Base-by-base conservation (phyloP, 192 early-diverging fungal genomes). In the Linnemannia elongata region DNA sequence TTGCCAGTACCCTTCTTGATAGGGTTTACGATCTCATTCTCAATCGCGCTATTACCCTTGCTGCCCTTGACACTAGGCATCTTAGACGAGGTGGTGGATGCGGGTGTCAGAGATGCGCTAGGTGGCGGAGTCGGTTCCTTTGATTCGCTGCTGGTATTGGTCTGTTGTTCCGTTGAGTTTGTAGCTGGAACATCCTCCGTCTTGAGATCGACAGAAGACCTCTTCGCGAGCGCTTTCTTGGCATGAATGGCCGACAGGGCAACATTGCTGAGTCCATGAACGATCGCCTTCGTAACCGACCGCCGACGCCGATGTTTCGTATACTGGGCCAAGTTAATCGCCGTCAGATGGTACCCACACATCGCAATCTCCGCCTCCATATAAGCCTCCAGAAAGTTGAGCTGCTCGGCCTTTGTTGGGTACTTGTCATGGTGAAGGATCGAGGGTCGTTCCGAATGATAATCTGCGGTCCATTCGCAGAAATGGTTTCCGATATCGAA, bases 401-500 rank as follows among this genome's bases (percentile, higher is more conserved):
- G 44, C 55, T 93, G 94, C 75, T 97, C 89, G 3, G 78, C 80
- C 6, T 72, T 49, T 18, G 88, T 93, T 6, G 96, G 96, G 74
- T 93, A 96, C 17, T 38, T 55, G 6, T 69, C 33, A 5, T 82
- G 69, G n/a, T 92, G 81, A 8, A 95, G 63, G 3, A 88, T 27
- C 75, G 94, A 80, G 47, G 92, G 77, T 13, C 73, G 12, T 44
- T 76, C 76, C 20, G 90, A 77, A 80, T 96, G 95, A 85, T 97
- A 97, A 81, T 97, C 94, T 24, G 93, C 93, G 75, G 90, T 93
- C 96, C 96, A 97, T 63, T 97, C 96, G 82, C 95, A 95, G 77
- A 96, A 96, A 71, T 96, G 96, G 78, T 97, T 97, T 42, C 91
- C 95, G 72, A 97, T 94, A 45, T 97, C 96, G 66, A 92, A 96